Base-by-base conservation (phyloP, 257 asterid genomes). In the Hygrophila difformis region DNA sequence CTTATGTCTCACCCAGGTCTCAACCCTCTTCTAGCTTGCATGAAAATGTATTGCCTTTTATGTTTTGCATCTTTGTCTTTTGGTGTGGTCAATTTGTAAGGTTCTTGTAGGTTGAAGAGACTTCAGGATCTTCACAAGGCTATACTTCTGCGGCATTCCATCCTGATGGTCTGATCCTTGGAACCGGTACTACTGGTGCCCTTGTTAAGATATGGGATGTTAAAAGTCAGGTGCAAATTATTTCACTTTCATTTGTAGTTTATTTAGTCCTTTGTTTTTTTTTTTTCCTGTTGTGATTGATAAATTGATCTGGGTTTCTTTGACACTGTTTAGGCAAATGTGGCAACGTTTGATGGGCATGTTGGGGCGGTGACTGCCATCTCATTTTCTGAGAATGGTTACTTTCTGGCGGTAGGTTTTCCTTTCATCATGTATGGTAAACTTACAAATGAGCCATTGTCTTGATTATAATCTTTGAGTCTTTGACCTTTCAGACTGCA, bases 121-220 rank as follows among this genome's bases (percentile, higher is more conserved):
- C 78, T 53, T 70, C 92, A 31, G 95, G 63, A 59, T 58, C 83
- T 62, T 53, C 78, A 44, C 93, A 73, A 36, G 97, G 94, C 36
- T 91, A 72, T 64, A 78, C 97, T 15, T 75, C 96, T 47, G 94
- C 99, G 24, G 84, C 99, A 61, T 86, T 91, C 73, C 99, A 91
- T 57, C 99, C 99, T 46, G 99, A 91, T 76, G 99, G 99, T 51
- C 89, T 86, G 46, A 86, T 91, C 68, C 93, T 91, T 49, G 99
- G 99, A 55, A 87, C 93, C 38, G 99, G 99, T 55, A 86, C 97
- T 47, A 54, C 92, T 20, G 81, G 70, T 21, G 53, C 83, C 52
- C 11, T 68, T 13, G 94, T 82, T 45, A 91, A 78, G 84, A 86
- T 91, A 48, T 91, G 99, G 99, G 99, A 91, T 76, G 99, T 91